Conservation (phyloP, 2,329 filamentous ascomycete species). For the Clonostachys solani region DNA sequence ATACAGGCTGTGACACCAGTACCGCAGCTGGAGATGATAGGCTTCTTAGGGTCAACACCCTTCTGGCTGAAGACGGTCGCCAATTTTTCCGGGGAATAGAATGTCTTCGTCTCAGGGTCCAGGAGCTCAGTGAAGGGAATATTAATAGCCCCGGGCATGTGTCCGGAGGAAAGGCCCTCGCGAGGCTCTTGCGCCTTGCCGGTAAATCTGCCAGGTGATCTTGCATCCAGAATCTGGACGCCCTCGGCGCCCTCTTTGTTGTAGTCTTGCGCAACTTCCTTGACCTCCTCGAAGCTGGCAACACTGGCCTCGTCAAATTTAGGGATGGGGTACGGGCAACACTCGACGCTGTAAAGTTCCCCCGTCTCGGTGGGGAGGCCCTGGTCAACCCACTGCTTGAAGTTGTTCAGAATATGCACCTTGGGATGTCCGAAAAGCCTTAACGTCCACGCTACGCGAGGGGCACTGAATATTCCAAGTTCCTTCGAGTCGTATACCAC, state of each 20-base stretch:
- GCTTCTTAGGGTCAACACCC: conserved; percentile 72
- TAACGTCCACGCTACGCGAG: conserved; percentile 90
- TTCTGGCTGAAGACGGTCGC: conserved; percentile 73
- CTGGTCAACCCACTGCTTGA: conserved; percentile 85
- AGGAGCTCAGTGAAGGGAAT: conserved; percentile 77
- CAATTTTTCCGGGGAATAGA: conserved; percentile 69
- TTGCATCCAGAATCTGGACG: conserved; percentile 85
- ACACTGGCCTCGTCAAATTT: conserved; percentile 60
- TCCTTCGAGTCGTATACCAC: conserved; percentile 94
- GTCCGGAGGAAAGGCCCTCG: conserved; percentile 79
- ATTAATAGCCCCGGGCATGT: conserved; percentile 84
- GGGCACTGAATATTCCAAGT: conserved; percentile 89
- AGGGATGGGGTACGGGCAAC: conserved; percentile 60
- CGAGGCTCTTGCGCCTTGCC: conserved; percentile 84
- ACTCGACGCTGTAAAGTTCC: conserved; percentile 62
- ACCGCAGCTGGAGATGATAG: conserved; percentile 85
- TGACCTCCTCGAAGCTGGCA: conserved; percentile 77
- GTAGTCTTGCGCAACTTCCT: conserved; percentile 68
- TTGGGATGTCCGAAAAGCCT: conserved; percentile 82
- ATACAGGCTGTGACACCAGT: conserved; percentile 92
- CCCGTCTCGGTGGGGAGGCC: conserved; percentile 81
- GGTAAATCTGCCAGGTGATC: conserved; percentile 73
- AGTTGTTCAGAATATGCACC: conserved; percentile 94
- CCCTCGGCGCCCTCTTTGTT: conserved; percentile 81
- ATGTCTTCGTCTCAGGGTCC: conserved; percentile 77